Conservation (phyloP, 495 filamentous ascomycete genomes). For the Neurospora africana region DNA sequence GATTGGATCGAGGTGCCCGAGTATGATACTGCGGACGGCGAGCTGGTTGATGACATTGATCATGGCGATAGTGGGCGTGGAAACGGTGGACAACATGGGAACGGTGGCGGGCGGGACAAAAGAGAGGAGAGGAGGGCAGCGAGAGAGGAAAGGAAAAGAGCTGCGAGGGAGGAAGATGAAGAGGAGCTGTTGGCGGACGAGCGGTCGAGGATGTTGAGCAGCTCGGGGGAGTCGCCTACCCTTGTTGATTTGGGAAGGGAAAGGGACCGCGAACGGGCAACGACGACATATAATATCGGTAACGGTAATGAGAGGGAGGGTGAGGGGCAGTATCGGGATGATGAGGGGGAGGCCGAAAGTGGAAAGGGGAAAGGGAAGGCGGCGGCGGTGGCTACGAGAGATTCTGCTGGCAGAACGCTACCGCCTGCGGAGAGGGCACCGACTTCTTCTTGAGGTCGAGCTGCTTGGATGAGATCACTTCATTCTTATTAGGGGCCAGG, state of each 20-base stretch:
- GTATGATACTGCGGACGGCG: constrained; percentile 58
- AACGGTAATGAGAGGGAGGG: not conserved
- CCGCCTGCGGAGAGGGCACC: constrained; percentile 33
- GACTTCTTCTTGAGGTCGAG: constrained; percentile 4
- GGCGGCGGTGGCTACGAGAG: constrained; percentile 23
- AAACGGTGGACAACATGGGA: not conserved
- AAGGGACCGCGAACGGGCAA: not conserved
- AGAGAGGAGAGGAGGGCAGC: not conserved
- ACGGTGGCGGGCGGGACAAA: not conserved
- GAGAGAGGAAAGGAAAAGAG: not conserved
- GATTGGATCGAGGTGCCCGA: constrained; percentile 74
- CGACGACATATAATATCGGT: not conserved
- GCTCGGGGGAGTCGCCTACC: constrained; percentile 19
- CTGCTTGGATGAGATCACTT: not conserved
- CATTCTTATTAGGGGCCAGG: not conserved
- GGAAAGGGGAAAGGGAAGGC: constrained; percentile 33
- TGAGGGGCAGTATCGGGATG: constrained; percentile 14
- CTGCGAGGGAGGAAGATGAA: constrained; percentile 4
- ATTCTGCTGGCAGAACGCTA: constrained; percentile 28
- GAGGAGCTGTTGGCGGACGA: constrained; percentile 8
- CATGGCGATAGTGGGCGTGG: not conserved
- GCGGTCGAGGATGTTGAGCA: constrained; percentile 19
- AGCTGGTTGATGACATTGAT: constrained; percentile 50
- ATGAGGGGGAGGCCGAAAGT: constrained; percentile 24
- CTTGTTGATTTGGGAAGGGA: constrained; percentile 11